phyloP scores from a whole-genome alignment of 2,329 filamentous ascomycete genomes.

The Scytalidium lignicola region DNA sequence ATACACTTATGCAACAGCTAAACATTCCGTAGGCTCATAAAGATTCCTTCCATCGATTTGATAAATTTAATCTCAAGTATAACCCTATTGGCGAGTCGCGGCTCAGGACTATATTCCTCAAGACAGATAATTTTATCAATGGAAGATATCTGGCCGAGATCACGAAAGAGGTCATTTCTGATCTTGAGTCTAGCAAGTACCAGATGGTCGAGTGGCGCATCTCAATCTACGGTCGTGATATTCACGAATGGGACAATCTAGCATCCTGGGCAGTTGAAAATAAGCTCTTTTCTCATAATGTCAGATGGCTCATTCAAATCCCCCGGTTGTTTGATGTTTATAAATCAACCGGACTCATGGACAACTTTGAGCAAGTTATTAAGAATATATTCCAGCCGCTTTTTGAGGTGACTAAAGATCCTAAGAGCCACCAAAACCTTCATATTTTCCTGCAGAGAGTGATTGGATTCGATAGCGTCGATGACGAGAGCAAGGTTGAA shows the following conservation, averaged over 20 bases:
- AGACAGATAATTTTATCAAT: constrained; percentile 97
- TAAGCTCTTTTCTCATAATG: constrained; percentile 95
- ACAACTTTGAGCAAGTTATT: constrained; percentile 84
- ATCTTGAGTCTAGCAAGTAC: constrained; percentile 97
- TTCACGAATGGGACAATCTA: constrained; percentile 96
- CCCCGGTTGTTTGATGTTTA: constrained; percentile 95
- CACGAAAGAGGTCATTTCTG: constrained; percentile 94
- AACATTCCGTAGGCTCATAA: constrained; percentile 68
- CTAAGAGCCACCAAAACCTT: constrained; percentile 81
- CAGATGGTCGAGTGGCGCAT: constrained; percentile 99
- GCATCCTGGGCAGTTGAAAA: constrained; percentile 97
- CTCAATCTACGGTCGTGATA: constrained; percentile 86
- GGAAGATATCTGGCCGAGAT: constrained; percentile 96
- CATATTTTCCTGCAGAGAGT: constrained; percentile 93
- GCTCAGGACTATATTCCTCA: constrained; percentile 94
- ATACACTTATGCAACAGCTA: constrained; percentile 3
- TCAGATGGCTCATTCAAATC: constrained; percentile 94
- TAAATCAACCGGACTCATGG: constrained; percentile 81
- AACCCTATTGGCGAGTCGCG: constrained; percentile 96
- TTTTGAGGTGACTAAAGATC: constrained; percentile 89
- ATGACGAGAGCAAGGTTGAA: constrained; percentile 96
- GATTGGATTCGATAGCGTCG: constrained; percentile 94
- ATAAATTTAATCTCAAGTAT: constrained; percentile 99
- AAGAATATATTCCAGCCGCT: constrained; percentile 89
- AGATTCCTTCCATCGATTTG: constrained; percentile 96